These are phyloP conservation scores for Cladobotryum mycophilum DNA, from an alignment of 2,329 filamentous ascomycete genomes.

Conservation along the genomic window DNA sequence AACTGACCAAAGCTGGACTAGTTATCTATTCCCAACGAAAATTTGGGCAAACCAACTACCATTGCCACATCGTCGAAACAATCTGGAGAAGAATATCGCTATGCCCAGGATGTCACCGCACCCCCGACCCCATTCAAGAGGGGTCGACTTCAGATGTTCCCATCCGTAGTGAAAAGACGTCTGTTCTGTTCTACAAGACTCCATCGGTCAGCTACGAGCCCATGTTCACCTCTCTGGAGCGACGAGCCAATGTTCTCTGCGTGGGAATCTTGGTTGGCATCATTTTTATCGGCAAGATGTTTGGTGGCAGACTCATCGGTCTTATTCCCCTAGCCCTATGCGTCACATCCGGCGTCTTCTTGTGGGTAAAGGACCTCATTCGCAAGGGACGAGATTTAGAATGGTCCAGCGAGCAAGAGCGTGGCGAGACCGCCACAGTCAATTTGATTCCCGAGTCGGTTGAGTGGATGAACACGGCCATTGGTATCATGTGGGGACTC, in stretches of 20 bases:
- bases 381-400: conserved; percentile 75
- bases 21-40: conserved; percentile 84
- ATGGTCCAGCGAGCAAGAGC: conserved; percentile 80
- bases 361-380: conserved; percentile 87
- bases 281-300: conserved; percentile 68
- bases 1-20: conserved; percentile 25
- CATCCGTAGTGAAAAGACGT: conserved; percentile 94
- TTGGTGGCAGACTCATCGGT: conserved; percentile 71
- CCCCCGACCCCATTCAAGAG: conserved; percentile 80
- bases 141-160: conserved; percentile 89
- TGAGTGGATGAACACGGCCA: conserved; percentile 89
- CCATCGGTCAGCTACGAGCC: conserved; percentile 85
- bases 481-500: conserved; percentile 80
- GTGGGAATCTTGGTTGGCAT: conserved; percentile 66
- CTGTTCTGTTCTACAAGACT: conserved; percentile 91
- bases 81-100: conserved; percentile 71
- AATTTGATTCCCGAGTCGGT: conserved; percentile 92
- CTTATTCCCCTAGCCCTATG: conserved; percentile 68
- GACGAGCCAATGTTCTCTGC: conserved; percentile 64
- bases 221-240: conserved; percentile 73
- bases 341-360: conserved; percentile 69
- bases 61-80: conserved; percentile 66
- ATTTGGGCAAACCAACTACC: conserved; percentile 68
- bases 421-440: conserved; percentile 77
- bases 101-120: conserved; percentile 82